A percentile compares a stretch with the other conserved stretches of the same genome.
These are phyloP conservation scores for Pythium dissotocum DNA, from an alignment of 352 stramenopile species.

Conservation along the genomic window DNA sequence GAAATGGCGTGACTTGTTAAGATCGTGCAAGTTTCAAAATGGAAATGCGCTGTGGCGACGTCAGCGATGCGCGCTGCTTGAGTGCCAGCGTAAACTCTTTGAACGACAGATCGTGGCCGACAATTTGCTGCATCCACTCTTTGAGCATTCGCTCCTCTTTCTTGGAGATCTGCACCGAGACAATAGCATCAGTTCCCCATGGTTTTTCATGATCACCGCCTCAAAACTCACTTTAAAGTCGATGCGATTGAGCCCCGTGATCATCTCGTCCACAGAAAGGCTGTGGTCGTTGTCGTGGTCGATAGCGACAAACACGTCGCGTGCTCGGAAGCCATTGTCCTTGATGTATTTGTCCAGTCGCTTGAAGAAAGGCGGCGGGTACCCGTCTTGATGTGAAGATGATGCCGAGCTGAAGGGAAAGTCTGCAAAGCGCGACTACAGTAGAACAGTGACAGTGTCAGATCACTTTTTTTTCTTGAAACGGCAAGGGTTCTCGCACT, in stretches of 20 bases:
- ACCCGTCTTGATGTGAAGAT: conserved; percentile 34
- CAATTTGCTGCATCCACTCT: conserved; percentile 51
- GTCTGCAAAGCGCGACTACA: conserved; percentile 20
- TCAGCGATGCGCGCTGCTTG: conserved; percentile 56
- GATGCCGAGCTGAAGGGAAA: conserved; percentile 17
- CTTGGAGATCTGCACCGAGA: conserved; percentile 34
- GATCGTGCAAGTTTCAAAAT: conserved; percentile 32
- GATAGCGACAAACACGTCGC: conserved; percentile 49
- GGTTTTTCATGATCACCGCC: background rate
- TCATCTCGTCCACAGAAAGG: conserved; percentile 47
- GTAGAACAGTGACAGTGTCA: background rate
- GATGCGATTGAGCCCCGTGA: conserved; percentile 47
- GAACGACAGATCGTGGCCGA: conserved; percentile 52
- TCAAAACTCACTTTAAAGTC: conserved; percentile 39
- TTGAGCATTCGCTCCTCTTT: conserved; percentile 41
- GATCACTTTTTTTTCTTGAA: too few species aligned
- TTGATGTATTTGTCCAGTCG: conserved; percentile 56
- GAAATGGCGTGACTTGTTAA: background rate
- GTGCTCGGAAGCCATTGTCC: conserved; percentile 44
- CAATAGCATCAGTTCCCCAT: background rate
- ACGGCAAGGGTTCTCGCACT: background rate
- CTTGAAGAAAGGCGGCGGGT: conserved; percentile 51
- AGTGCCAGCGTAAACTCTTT: conserved; percentile 58
- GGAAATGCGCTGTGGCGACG: conserved; percentile 43
- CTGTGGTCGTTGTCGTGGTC: conserved; percentile 42